Evolutionary conservation across 495 filamentous ascomycete genomes (phyloP), one percentile per base, ranked within the genome.

Genomic region (Aspergillus olivimuriae): DNA sequence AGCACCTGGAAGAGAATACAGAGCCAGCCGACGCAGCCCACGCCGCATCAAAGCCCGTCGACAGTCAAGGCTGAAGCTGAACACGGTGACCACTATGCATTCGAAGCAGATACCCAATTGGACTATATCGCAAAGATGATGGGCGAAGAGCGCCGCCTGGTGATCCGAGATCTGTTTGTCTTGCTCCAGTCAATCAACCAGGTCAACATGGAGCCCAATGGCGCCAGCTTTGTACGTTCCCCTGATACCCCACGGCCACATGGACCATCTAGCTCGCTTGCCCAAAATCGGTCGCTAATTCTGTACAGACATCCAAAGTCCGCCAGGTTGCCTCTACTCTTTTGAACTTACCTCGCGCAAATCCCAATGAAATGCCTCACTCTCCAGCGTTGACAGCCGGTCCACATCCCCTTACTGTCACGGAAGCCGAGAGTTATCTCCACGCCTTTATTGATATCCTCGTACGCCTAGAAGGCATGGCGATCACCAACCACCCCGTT

Each of bases 141-240:
- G 77, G 60, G 69, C 0, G 61, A 70, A 36, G 87, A 94, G 65
- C 75, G 84, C 2, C 84, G 87, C 47, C 63, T 76, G 0, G 82
- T 92, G 10, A 78, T 89, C n/a, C 80, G 84, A 35, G 79, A 84
- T 56, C 73, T 94, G 0, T 70, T 90, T 3, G 62, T 76, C 0
- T 77, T 90, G 6, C 60, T 94, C 8, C 68, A 69, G 11, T 83
- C 76, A 22, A 82, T 94, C 53, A 81, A 78, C 41, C 81, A 87
- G 65, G 74, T 85, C 35, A 86, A 86, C 58, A 83, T 90, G 72
- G 87, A 92, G 58, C 84, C 88, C 2, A 90, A 89, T 54, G 84
- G 79, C 14, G 75, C 74, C 33, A 85, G 82, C 37, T 80, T 91
- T 37, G 72, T 81, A 71, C 36, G 75, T 64, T 22, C 4, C 24